phyloP scores from a whole-genome alignment of 495 filamentous ascomycete species.

The Penicillium malachiteum region DNA sequence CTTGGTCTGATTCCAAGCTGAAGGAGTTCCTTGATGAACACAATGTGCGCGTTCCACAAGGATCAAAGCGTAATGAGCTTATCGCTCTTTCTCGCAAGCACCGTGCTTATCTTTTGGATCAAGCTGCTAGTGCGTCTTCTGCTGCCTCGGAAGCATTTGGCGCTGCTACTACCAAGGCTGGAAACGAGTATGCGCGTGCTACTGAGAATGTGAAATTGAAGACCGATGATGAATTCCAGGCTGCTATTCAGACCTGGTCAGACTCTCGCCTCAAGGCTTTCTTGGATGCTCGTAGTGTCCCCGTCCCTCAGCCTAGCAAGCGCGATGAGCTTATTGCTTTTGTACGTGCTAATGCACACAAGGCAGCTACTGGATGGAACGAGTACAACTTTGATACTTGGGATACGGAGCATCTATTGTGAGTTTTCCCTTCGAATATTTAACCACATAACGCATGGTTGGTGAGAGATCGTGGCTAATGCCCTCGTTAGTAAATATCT shows the following conservation, averaged over 20 bases:
- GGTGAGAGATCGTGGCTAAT: background rate
- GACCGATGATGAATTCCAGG: conserved; percentile 65
- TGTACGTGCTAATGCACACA: conserved; percentile 70
- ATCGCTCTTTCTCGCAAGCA: conserved; percentile 89
- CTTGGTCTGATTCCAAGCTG: conserved; percentile 80
- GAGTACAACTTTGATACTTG: conserved; percentile 87
- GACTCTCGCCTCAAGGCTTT: conserved; percentile 73
- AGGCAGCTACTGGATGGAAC: conserved; percentile 66
- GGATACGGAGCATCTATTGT: conserved; percentile 73
- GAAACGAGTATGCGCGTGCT: conserved; percentile 73
- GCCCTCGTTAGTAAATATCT: conserved; percentile 59
- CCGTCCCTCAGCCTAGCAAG: conserved; percentile 74
- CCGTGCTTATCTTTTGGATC: conserved; percentile 68
- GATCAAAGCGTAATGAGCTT: conserved; percentile 85
- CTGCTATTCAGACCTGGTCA: conserved; percentile 65
- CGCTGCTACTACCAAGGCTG: conserved; percentile 79
- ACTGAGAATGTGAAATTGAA: conserved; percentile 68
- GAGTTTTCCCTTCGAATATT: conserved; percentile 17
- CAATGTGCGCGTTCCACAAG: conserved; percentile 80
- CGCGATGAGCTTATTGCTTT: conserved; percentile 76
- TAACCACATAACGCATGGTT: too few species aligned
- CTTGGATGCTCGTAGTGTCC: conserved; percentile 52
- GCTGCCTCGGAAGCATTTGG: conserved; percentile 60
- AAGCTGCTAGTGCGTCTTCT: conserved; percentile 54
- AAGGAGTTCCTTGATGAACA: conserved; percentile 80